A percentile compares a stretch with the other conserved stretches of the same genome.
Evolutionary conservation across 192 early-diverging fungal species (phyloP).

Genomic region (Backusella sp.): DNA sequence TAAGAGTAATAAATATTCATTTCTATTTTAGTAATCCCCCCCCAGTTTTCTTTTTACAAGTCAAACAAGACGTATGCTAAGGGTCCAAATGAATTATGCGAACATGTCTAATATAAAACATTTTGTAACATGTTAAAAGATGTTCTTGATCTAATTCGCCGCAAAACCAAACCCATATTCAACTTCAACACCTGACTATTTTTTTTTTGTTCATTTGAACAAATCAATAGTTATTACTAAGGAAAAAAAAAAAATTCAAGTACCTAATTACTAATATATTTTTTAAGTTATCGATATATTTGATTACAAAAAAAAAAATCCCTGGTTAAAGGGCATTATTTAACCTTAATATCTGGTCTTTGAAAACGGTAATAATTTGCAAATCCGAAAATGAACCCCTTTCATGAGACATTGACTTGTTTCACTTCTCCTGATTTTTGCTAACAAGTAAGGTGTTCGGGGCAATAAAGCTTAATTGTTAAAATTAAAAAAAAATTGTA

Average conservation of each 20-base stretch:
- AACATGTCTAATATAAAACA: too few relatives aligned
- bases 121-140: too few relatives aligned
- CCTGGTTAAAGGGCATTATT: neutral
- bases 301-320: neutral
- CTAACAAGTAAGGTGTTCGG: too few relatives aligned
- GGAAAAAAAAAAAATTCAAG: neutral
- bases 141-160: too few relatives aligned
- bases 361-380: too few relatives aligned
- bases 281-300: neutral
- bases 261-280: neutral
- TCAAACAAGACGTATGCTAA: too few relatives aligned
- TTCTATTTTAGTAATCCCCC: too few relatives aligned
- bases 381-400: neutral
- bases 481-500: neutral
- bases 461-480: neutral
- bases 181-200: neutral
- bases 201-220: neutral
- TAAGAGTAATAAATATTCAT: too few relatives aligned
- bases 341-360: neutral
- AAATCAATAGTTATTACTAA: neutral
- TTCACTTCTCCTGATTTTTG: neutral
- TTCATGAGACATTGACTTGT: neutral
- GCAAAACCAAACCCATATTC: neutral
- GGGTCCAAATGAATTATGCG: too few relatives aligned
- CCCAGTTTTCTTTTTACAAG: too few relatives aligned